Base-by-base conservation (phyloP, 2,329 filamentous ascomycete species). In the Alternaria panax region DNA sequence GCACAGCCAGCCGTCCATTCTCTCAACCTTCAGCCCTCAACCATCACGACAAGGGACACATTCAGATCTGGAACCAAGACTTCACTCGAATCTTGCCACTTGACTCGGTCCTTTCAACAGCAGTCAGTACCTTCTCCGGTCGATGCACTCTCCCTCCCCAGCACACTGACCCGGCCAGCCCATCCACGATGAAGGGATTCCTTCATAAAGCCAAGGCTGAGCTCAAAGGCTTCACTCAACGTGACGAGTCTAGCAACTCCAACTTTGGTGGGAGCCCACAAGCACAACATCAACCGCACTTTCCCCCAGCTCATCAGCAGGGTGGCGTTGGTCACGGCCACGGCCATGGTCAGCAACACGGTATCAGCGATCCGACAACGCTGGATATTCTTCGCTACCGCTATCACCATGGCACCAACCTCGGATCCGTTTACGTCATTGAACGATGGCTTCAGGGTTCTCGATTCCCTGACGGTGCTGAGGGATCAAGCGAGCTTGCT, bases 381-480 rank as follows among this genome's bases (percentile, higher is more conserved):
- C 65, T 75, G 54, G 81, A 78, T 51, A 77, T 86, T 20, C 71
- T 84, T 27, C 80, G 84, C 51, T 88, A 87, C 67, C 83, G 86
- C 41, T 87, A 86, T 64, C 85, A 88, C 58, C 84, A 87, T 68
- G 86, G 85, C 7, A 82, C 81, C 1, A 88, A 88, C 59, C 78
- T 88, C 3, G 86, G 86, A 40, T 83, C 83, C 9, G 79, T 87
- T 45, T 88, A 87, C 70, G 82, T 87, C n/a, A 80, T 87, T 5
- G 87, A 88, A 68, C 80, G 82, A 70, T 88, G 86, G 86, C 79
- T 88, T 4, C 81, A 79, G 41, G 75, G 76, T 2, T 81, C 78
- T 55, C 82, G 85, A 71, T 87, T 84, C 63, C 79, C 80, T 2
- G 71, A 78, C 1, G 75, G 75, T 12, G 72, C 78, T 8, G 64